A percentile compares a stretch with the other conserved stretches of the same genome.
phyloP scores from a whole-genome alignment of 2,329 filamentous ascomycete species.

The Alternaria conjuncta region DNA sequence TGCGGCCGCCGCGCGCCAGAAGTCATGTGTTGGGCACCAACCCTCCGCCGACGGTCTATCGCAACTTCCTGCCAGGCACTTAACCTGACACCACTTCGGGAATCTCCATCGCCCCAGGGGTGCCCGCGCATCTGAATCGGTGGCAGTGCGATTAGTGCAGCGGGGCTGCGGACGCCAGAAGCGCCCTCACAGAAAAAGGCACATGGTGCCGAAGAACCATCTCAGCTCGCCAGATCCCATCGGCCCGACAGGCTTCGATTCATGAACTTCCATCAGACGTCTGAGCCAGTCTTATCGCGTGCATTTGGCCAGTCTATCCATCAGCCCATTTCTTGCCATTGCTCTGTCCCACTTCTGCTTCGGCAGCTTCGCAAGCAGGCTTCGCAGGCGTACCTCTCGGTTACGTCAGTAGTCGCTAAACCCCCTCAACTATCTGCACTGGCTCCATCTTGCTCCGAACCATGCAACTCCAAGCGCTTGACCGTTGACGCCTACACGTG shows the following conservation, averaged over 20 bases:
- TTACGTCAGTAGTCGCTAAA: conserved; percentile 9
- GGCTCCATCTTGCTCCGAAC: neutral
- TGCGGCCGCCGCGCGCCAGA: neutral
- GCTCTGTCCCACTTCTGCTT: neutral
- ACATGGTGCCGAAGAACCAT: conserved; percentile 17
- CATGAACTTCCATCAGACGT: neutral
- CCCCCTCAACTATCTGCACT: neutral
- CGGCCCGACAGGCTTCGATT: conserved; percentile 15
- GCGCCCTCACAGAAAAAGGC: conserved; percentile 10
- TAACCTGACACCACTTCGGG: conserved; percentile 16
- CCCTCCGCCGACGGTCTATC: neutral
- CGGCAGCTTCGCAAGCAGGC: neutral
- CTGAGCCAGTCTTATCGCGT: conserved; percentile 2
- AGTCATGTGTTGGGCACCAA: conserved; percentile 16
- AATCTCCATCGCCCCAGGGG: conserved; percentile 19
- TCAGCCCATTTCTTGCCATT: neutral
- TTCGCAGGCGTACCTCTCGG: neutral
- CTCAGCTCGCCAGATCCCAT: conserved; percentile 13
- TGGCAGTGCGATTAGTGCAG: conserved; percentile 20
- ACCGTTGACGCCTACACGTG: conserved; percentile 11
- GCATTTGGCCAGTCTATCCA: neutral
- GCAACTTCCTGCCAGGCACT: conserved; percentile 1
- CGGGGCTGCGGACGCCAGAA: conserved; percentile 19
- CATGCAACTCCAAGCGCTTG: conserved; percentile 3
- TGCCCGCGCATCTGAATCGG: conserved; percentile 22